Conservation (phyloP, 169 alveolate species). For the Perkinsus marinus region DNA sequence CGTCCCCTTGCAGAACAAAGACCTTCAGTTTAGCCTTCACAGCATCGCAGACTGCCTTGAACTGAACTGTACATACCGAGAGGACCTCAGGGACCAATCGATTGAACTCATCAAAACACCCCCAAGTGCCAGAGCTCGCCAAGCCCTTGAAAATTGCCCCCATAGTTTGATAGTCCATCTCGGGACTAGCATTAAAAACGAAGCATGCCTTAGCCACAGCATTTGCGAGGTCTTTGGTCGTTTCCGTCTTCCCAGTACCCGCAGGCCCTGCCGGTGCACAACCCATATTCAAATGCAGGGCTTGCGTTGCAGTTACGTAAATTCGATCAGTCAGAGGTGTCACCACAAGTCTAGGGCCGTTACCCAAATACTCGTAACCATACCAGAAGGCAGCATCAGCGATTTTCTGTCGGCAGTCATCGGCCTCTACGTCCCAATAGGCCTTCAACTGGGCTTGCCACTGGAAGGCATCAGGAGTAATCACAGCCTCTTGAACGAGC, state of each 20-base stretch:
- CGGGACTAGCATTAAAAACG: slow-evolving; percentile 86
- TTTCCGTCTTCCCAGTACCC: slow-evolving; percentile 93
- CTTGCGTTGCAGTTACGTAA: slow-evolving; percentile 93
- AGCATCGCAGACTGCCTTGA: slow-evolving; percentile 85
- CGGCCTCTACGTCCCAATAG: slow-evolving; percentile 60
- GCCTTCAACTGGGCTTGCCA: slow-evolving; percentile 91
- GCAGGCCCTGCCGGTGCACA: slow-evolving; percentile 98
- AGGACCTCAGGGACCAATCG: slow-evolving; percentile 88
- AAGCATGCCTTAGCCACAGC: slow-evolving; percentile 90
- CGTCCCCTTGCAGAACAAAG: slow-evolving; percentile 77
- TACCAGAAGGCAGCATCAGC: slow-evolving; percentile 80
- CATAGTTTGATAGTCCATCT: slow-evolving; percentile 88
- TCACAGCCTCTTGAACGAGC: slow-evolving; percentile 63
- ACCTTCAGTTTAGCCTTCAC: slow-evolving; percentile 60
- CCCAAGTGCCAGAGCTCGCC: slow-evolving; percentile 93
- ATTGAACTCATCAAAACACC: slow-evolving; percentile 93
- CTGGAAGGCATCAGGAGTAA: slow-evolving; percentile 73
- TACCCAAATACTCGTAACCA: slow-evolving; percentile 90
- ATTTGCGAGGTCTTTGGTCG: slow-evolving; percentile 75
- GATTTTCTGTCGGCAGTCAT: slow-evolving; percentile 67
- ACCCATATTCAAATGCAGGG: slow-evolving; percentile 88
- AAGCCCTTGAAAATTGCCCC: slow-evolving; percentile 91
- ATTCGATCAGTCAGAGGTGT: slow-evolving; percentile 91
- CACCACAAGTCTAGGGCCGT: slow-evolving; percentile 85
- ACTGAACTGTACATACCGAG: slow-evolving; percentile 87